Evolutionary conservation across 768 basidiomycete species (phyloP), one percentile per base, ranked within the genome.

Genomic region (Trametes meyenii): DNA sequence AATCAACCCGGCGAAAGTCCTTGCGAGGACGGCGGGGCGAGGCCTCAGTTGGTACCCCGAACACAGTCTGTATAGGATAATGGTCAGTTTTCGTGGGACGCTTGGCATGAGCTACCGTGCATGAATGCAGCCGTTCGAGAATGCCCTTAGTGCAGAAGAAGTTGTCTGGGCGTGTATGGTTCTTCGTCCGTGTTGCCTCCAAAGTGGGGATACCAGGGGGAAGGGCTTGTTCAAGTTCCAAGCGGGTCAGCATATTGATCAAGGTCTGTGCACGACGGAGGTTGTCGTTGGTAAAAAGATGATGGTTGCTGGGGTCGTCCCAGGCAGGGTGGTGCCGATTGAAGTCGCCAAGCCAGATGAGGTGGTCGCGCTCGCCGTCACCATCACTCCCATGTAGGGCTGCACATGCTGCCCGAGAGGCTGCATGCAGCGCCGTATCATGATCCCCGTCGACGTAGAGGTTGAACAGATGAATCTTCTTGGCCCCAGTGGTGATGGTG

Each of bases 121-220:
- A 82, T 10, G 50, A 4, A 7, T 73, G 59, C 1, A 79, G 49
- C 0, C 26, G 12, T 1, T 73, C 66, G 0, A 55, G 21, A 0
- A 75, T 43, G 1, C 54, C 44, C 0, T 48, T 35, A 1, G 74
- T 63, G 26, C 66, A 60, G 58, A 78, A 83, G 0, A 83, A 74
- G 53, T 83, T 83, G 70, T 83, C 79, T 0, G 74, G 72, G 10
- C 76, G 54, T 4, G 77, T 76, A 52, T 68, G 72, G 56, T 78
- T 79, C 19, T 75, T 73, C 0, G 78, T 71, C 1, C 36, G 50
- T 0, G 42, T 48, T 0, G 74, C 67, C 19, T 74, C 43, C 0
- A 83, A 70, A 0, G 78, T 85, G 0, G 79, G 79, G 0, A 71
- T 67, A 0, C 67, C 69, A 12, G 67, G 56, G 0, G 75, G 76